Conservation (phyloP, 2,329 filamentous ascomycete genomes). For the Colletotrichum sp. region DNA sequence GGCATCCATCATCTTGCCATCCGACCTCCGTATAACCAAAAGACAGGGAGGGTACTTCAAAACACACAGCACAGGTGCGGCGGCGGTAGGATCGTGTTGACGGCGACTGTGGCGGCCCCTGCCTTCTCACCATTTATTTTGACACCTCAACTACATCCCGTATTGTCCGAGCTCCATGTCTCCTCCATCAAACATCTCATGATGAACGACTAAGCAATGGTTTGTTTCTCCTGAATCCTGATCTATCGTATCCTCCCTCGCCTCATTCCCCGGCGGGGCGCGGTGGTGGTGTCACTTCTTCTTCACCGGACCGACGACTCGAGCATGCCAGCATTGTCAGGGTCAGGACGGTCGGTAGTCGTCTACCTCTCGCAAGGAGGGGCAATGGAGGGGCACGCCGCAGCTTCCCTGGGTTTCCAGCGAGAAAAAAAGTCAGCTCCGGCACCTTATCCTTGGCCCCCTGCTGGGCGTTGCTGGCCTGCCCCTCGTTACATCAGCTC, state of each 20-base stretch:
- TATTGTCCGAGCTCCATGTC: background rate
- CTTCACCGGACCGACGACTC: constrained; percentile 3
- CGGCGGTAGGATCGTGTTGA: background rate
- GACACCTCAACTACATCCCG: constrained; percentile 1
- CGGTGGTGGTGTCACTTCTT: background rate
- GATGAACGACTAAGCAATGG: background rate
- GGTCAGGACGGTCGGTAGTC: background rate
- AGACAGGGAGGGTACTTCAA: too few relatives aligned
- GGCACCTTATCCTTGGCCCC: constrained; percentile 14
- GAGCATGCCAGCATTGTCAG: background rate
- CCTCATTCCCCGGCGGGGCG: background rate
- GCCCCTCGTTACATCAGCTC: constrained; percentile 20
- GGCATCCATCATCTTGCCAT: background rate
- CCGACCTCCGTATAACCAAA: background rate
- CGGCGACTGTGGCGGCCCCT: background rate
- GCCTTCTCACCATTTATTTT: background rate
- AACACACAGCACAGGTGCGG: too few relatives aligned
- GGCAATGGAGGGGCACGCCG: constrained; percentile 17
- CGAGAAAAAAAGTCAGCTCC: constrained; percentile 19
- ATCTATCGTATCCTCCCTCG: background rate
- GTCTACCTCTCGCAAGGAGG: background rate
- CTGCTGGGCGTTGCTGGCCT: constrained; percentile 2
- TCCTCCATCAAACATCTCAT: background rate
- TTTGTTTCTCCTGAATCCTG: background rate
- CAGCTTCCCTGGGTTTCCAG: constrained; percentile 11